phyloP scores from a whole-genome alignment of 2,329 filamentous ascomycete species.

The Epichloe brachyelytri region DNA sequence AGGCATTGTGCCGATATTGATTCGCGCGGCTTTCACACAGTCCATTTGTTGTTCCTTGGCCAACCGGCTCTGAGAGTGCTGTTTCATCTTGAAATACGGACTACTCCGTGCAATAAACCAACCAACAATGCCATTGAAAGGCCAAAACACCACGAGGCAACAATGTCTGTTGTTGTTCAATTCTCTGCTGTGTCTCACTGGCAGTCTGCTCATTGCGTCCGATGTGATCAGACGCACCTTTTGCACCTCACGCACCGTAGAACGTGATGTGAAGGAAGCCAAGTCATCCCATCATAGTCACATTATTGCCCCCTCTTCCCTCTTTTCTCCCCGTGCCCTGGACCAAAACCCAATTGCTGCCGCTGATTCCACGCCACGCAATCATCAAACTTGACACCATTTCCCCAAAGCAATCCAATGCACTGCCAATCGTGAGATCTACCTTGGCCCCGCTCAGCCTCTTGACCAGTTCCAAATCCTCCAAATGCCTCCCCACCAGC shows the following conservation, averaged over 20 bases:
- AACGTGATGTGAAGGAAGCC: too few species aligned
- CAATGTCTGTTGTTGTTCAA: background rate
- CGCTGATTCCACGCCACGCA: slow-evolving; percentile 75
- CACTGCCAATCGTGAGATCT: slow-evolving; percentile 92
- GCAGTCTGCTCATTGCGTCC: too few species aligned
- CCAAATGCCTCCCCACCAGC: slow-evolving; percentile 75
- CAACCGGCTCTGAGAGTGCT: background rate
- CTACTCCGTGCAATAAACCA: background rate
- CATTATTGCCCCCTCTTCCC: too few species aligned
- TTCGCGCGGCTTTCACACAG: background rate
- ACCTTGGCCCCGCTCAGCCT: slow-evolving; percentile 66
- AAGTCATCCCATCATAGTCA: too few species aligned
- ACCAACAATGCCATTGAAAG: background rate
- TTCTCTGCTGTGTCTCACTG: background rate
- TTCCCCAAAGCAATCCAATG: slow-evolving; percentile 90
- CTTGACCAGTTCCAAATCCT: slow-evolving; percentile 75
- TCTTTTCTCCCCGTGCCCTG: too few species aligned
- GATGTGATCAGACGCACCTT: too few species aligned
- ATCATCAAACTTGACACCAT: slow-evolving; percentile 73
- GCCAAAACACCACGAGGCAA: background rate
- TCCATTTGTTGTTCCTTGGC: slow-evolving; percentile 1
- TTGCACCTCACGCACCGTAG: too few species aligned
- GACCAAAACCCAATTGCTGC: slow-evolving; percentile 15
- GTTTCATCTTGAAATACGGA: background rate
- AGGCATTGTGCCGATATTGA: background rate